These are phyloP conservation scores for Kwoniella botswanensis DNA, from an alignment of 768 basidiomycete genomes.

Conservation along the genomic window DNA sequence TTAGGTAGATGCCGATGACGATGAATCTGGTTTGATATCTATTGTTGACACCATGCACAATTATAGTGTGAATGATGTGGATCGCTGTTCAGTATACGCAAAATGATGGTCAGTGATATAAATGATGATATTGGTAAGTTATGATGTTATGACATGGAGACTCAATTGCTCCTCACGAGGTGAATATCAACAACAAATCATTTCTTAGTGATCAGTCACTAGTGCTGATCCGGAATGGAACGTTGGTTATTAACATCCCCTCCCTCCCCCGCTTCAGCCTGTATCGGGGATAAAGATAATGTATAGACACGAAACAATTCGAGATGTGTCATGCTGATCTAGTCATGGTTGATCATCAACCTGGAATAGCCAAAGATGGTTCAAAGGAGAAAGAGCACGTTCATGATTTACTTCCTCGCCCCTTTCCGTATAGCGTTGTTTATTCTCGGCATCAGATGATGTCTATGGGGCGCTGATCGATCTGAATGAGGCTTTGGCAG, in stretches of 20 bases:
- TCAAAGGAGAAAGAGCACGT: not conserved
- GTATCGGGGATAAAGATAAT: not conserved
- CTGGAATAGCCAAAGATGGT: not conserved
- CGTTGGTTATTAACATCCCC: constrained; percentile 2
- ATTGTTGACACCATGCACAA: no score
- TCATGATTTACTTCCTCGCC: not conserved
- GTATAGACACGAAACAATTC: not conserved
- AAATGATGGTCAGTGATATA: no score
- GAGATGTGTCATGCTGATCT: constrained; percentile 3
- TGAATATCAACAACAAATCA: no score
- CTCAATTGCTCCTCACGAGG: no score
- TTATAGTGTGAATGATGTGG: no score
- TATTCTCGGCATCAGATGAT: not conserved
- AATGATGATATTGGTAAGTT: no score
- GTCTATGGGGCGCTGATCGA: not conserved
- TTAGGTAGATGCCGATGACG: no score
- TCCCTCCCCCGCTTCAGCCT: not conserved
- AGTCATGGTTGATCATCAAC: not conserved
- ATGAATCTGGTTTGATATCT: no score
- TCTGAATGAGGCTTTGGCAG: not conserved
- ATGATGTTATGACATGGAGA: no score
- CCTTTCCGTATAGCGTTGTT: not conserved
- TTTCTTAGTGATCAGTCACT: not conserved
- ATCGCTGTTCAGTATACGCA: no score
- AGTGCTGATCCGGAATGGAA: not conserved